Conservation (phyloP, 768 basidiomycete genomes). For the Naematelia encephala region DNA sequence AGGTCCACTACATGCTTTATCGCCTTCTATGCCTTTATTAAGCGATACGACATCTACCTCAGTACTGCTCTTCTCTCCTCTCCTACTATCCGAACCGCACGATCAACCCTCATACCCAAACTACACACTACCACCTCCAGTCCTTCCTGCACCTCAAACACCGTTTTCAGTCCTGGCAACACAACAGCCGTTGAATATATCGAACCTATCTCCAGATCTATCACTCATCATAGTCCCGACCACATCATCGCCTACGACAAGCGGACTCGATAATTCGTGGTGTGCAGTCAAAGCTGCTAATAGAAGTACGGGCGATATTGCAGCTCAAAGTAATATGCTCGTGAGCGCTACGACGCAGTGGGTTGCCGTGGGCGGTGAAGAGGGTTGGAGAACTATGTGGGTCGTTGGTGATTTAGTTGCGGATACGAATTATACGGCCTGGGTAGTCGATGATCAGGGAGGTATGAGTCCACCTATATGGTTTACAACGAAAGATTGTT, state of each 20-base stretch:
- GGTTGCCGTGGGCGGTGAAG: conserved; percentile 23
- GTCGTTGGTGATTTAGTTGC: conserved; percentile 30
- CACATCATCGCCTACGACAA: conserved; percentile 23
- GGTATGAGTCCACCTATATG: conserved; percentile 36
- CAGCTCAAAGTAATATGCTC: conserved; percentile 12
- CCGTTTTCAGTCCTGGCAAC: not conserved
- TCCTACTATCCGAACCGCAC: conserved; percentile 22
- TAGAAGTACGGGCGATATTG: conserved; percentile 23
- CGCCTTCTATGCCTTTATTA: conserved; percentile 23
- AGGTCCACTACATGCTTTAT: conserved; percentile 37
- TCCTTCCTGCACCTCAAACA: conserved; percentile 16
- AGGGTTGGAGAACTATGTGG: conserved; percentile 41
- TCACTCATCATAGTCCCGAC: conserved; percentile 44
- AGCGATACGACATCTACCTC: conserved; percentile 47
- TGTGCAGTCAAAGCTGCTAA: conserved; percentile 29
- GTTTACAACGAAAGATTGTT: conserved; percentile 49
- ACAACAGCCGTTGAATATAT: conserved; percentile 3
- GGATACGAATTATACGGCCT: conserved; percentile 46
- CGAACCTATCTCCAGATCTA: conserved; percentile 19
- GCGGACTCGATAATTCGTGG: conserved; percentile 32
- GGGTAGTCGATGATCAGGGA: conserved; percentile 31
- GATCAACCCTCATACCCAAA: conserved; percentile 47
- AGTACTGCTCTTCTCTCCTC: conserved; percentile 44
- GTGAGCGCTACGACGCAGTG: conserved; percentile 21
- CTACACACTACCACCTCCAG: conserved; percentile 46